Percentiles rank a stretch among this genome's conserved stretches.
These are phyloP conservation scores for Silene conica DNA, from an alignment of 148 eudicot genomes.

Conservation along the genomic window DNA sequence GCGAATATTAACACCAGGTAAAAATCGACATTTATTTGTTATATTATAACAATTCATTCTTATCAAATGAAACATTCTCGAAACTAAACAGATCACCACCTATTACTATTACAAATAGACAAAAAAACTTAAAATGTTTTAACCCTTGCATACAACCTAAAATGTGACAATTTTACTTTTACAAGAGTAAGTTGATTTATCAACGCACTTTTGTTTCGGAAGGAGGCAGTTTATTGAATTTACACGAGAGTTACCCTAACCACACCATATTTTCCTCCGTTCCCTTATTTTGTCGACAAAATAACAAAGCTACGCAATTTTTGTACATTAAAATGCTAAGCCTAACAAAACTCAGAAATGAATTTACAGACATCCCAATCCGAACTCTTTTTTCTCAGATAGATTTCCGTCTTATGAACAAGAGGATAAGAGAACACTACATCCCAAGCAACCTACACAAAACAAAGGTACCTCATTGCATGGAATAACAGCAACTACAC, in stretches of 20 bases:
- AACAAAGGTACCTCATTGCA: not conserved
- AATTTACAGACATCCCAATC: constrained; percentile 7
- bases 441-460: not conserved
- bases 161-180: not conserved
- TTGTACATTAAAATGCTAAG: not conserved
- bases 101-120: no score
- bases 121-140: no score
- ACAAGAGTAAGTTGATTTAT: no score
- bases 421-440: not conserved
- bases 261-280: not conserved
- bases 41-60: not conserved
- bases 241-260: constrained; percentile 1
- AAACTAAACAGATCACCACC: no score
- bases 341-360: not conserved
- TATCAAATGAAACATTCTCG: not conserved
- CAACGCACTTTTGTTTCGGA: not conserved
- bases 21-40: no score
- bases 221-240: not conserved
- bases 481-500: not conserved
- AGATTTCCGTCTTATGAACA: not conserved
- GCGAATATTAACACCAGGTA: not conserved
- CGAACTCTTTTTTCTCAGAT: not conserved
- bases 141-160: no score
- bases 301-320: not conserved
- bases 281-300: constrained; percentile 4